These are phyloP conservation scores for Naganishia kalamii DNA, from an alignment of 768 basidiomycete genomes.

Conservation along the genomic window DNA sequence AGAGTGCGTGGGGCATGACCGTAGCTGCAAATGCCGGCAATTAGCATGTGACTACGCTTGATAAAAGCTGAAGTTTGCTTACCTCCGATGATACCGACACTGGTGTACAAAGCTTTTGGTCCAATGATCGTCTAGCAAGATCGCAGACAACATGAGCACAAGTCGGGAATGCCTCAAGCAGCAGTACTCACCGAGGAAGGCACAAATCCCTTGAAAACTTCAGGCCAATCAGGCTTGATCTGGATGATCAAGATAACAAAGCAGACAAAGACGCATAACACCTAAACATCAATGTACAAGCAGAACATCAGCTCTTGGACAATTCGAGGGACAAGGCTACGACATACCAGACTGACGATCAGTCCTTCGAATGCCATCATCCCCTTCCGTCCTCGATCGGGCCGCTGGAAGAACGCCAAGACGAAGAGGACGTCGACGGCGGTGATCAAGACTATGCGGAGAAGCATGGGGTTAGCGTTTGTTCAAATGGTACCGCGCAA, in stretches of 20 bases:
- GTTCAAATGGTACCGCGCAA: not conserved
- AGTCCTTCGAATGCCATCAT: slow-evolving; percentile 46
- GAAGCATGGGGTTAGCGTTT: not conserved
- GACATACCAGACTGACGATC: slow-evolving; percentile 41
- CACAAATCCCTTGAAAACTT: slow-evolving; percentile 68
- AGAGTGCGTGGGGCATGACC: slow-evolving; percentile 90
- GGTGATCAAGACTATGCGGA: slow-evolving; percentile 43
- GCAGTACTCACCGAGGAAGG: slow-evolving; percentile 55
- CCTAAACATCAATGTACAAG: slow-evolving; percentile 23
- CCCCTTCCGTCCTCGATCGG: slow-evolving; percentile 36
- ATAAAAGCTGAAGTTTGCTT: not conserved
- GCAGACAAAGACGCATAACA: slow-evolving; percentile 65
- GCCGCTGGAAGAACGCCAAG: slow-evolving; percentile 44
- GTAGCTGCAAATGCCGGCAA: slow-evolving; percentile 57
- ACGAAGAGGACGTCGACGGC: slow-evolving; percentile 45
- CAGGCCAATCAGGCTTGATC: slow-evolving; percentile 63
- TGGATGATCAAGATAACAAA: slow-evolving; percentile 70
- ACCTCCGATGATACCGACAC: slow-evolving; percentile 43
- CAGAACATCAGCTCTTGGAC: not conserved
- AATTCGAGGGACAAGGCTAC: not conserved
- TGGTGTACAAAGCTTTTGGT: slow-evolving; percentile 46
- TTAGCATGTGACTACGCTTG: not conserved
- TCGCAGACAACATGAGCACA: not conserved
- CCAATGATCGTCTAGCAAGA: slow-evolving; percentile 34
- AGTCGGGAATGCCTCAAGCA: not conserved